Base-by-base conservation (phyloP, 495 filamentous ascomycete species). In the Peziza echinospora region DNA sequence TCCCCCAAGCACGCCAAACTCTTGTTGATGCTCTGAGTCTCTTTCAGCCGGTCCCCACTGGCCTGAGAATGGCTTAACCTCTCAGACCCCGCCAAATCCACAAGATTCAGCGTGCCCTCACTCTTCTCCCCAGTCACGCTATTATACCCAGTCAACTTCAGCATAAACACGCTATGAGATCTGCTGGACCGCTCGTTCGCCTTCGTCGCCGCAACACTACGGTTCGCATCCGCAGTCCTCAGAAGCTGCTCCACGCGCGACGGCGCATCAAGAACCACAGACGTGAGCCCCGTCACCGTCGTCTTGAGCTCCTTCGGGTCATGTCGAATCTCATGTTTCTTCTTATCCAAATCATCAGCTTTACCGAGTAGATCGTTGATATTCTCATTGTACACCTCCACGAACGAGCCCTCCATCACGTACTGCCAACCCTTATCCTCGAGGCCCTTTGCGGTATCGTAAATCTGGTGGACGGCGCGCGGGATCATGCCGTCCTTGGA, bases 311-410 rank as follows among this genome's bases (percentile, higher is more conserved):
- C 76, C 41, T 72, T 65, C 49, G 79, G 71, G 54, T 94, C 86
- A 56, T 94, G 86, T 6, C 82, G 76, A 49, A 94, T 89, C 53
- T 96, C 89, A 41, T 87, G 80, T 65, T 82, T 89, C 65, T 83
- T 85, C 62, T 80, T 83, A 52, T 81, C 77, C 26, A 82, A 64
- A 21, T 84, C 77, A 34, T 82, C 78, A 2, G 76, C 67, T 24
- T 73, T 75, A 7, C 83, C 81, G 9, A 99, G 73, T 2, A 99
- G 67, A 60, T 99, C 89, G 62, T 94, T 84, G 50, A 96, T 68
- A 50, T 84, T 84, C 57, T 99, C 89, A 54, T 99, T 96, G 71
- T 99, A 96, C 22, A 99, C 91, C 59, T 99, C 89, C n/a, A 99
- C 76, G 56, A 96, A 99, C 49, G 78, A 81, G 5, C 91, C 89